Percentiles rank a stretch among this genome's conserved stretches.
These are phyloP conservation scores for Podosphaera xanthii DNA, from an alignment of 2,329 filamentous ascomycete species.

Conservation along the genomic window DNA sequence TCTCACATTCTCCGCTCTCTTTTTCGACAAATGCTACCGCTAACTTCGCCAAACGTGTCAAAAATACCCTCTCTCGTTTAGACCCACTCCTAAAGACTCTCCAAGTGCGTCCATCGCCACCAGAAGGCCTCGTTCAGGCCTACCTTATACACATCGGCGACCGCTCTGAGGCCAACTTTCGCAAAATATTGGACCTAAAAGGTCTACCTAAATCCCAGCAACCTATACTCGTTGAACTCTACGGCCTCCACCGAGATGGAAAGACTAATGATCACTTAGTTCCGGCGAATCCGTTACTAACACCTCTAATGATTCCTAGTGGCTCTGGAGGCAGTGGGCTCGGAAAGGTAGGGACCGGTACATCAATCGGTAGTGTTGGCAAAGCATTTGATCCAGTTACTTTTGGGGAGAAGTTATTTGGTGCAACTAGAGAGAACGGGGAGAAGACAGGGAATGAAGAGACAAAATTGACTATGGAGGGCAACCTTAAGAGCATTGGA, in stretches of 20 bases:
- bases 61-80: slow-evolving; percentile 61
- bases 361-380: slow-evolving; percentile 7
- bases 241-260: slow-evolving; percentile 57
- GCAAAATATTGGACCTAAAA: slow-evolving; percentile 87
- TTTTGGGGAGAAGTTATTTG: slow-evolving; percentile 72
- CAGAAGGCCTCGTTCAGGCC: slow-evolving; percentile 85
- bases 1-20: slow-evolving; percentile 27
- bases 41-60: slow-evolving; percentile 69
- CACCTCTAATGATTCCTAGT: slow-evolving; percentile 33
- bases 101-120: slow-evolving; percentile 75
- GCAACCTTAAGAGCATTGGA: slow-evolving; percentile 85
- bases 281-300: slow-evolving; percentile 45
- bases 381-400: slow-evolving; percentile 55
- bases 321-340: slow-evolving; percentile 23
- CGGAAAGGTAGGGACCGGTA: slow-evolving; percentile 14
- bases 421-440: slow-evolving; percentile 47
- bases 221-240: slow-evolving; percentile 62
- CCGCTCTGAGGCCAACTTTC: slow-evolving; percentile 82
- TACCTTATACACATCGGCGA: slow-evolving; percentile 95
- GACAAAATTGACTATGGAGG: slow-evolving; percentile 50
- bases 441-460: slow-evolving; percentile 11
- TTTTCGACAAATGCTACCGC: slow-evolving; percentile 17
- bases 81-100: slow-evolving; percentile 89
- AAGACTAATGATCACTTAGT: slow-evolving; percentile 45
- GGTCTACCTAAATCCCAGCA: slow-evolving; percentile 75